Percentiles rank a stretch among this genome's conserved stretches.
Conservation (phyloP, 108 stramenopile genomes). For the Fistulifera solaris region DNA sequence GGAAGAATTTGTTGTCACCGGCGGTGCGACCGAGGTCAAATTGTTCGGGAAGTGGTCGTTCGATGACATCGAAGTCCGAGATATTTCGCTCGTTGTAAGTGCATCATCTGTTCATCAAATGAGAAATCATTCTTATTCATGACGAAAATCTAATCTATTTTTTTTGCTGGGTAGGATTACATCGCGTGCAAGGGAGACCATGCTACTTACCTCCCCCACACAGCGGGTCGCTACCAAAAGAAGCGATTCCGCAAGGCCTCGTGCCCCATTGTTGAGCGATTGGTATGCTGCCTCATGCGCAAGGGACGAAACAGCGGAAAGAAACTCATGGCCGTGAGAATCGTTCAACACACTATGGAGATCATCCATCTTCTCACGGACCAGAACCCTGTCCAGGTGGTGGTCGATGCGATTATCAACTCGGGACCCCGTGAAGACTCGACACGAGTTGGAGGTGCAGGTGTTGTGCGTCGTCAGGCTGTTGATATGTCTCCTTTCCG, state of each 20-base stretch:
- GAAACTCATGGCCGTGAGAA: conserved; percentile 98
- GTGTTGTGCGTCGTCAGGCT: conserved; percentile 99
- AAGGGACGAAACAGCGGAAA: conserved; percentile 99
- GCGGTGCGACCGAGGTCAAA: conserved; percentile 83
- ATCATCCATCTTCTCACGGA: conserved; percentile 99
- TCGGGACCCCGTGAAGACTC: conserved; percentile 99
- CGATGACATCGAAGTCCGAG: conserved; percentile 96
- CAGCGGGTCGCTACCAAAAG: conserved; percentile 99
- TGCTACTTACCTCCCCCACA: conserved; percentile 98
- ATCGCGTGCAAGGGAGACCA: conserved; percentile 96
- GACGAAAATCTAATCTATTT: neutral
- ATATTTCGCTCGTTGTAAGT: conserved; percentile 92
- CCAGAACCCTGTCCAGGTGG: conserved; percentile 99
- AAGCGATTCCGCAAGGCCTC: conserved; percentile 99
- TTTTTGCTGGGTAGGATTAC: conserved; percentile 58
- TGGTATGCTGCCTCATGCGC: conserved; percentile 96
- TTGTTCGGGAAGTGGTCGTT: conserved; percentile 97
- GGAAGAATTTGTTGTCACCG: conserved; percentile 63
- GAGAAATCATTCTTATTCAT: neutral
- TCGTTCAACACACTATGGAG: conserved; percentile 99
- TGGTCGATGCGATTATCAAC: conserved; percentile 99
- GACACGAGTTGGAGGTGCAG: conserved; percentile 99
- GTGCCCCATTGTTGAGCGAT: conserved; percentile 98
- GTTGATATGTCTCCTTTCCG: conserved; percentile 99
- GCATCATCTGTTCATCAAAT: neutral